Evolutionary conservation across 2,329 filamentous ascomycete species (phyloP), one percentile per base, ranked within the genome.

Genomic region (Aspergillus novoparasiticus): DNA sequence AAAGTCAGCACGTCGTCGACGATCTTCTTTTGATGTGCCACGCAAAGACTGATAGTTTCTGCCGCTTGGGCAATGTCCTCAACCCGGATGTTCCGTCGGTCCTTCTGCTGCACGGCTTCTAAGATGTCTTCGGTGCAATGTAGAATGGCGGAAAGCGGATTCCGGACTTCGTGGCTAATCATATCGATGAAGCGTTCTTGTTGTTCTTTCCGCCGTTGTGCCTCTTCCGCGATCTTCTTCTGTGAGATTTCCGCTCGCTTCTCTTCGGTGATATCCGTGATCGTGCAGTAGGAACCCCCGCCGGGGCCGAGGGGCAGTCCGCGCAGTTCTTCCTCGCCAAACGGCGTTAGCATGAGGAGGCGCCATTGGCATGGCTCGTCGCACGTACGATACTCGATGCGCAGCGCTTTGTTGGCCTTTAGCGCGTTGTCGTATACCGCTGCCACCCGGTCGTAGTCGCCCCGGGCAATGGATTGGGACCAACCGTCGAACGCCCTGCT

Each of bases 161-260:
- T 87, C 4, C 85, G 80, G 78, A 85, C 83, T 64, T 86, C 84
- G 65, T 85, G 84, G 55, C 81, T 83, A 5, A 84, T 86, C 66
- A 92, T 92, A 75, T 93, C 91, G 71, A 94, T 92, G 70, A 93
- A 93, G 66, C 91, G 91, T 70, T 94, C 90, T 72, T 94, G 92
- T 72, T 90, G 88, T 28, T 87, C 83, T 76, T 95, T 95, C 64
- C 93, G 83, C 73, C 94, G 90, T 2, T 94, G 87, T 0, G 92
- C 93, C 74, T 95, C 92, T 71, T 94, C 87, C 71, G 91, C 90
- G 62, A 91, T 88, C 51, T 89, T 85, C 70, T 86, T 92, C 75
- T 96, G 91, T 39, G 93, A 87, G 54, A 89, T 88, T 76, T 96
- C 92, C 1, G 92, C 92, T 83, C 89, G 90, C 75, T 96, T 96